A percentile compares a stretch with the other conserved stretches of the same genome.
These are phyloP conservation scores for Dactylis glomerata DNA, from an alignment of 176 grass and related monocot species.

Conservation along the genomic window DNA sequence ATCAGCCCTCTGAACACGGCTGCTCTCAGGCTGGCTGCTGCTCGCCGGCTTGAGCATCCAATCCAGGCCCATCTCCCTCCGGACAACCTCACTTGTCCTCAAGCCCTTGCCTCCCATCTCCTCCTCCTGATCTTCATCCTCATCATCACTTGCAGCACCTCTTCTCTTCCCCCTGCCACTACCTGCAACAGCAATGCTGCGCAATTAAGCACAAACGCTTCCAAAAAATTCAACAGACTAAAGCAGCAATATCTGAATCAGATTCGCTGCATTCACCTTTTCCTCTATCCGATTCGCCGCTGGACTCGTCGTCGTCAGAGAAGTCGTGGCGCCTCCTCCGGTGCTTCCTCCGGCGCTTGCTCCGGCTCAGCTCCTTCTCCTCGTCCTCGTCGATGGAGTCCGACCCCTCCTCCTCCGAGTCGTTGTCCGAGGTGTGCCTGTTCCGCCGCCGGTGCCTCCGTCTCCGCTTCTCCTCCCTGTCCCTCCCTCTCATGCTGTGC, in stretches of 20 bases:
- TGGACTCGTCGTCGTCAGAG: slow-evolving; percentile 37
- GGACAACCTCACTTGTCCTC: slow-evolving; percentile 49
- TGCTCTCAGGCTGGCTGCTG: slow-evolving; percentile 34
- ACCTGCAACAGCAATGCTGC: slow-evolving; percentile 7
- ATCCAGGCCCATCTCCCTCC: slow-evolving; percentile 90
- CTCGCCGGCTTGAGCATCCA: slow-evolving; percentile 89
- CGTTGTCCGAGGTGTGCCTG: slow-evolving; percentile 30
- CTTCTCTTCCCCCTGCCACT: slow-evolving; percentile 25
- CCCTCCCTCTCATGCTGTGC: slow-evolving; percentile 23
- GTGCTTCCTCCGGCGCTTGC: slow-evolving; percentile 49
- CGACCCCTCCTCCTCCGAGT: neutral
- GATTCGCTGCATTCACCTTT: slow-evolving; percentile 29
- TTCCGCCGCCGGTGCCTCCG: slow-evolving; percentile 12
- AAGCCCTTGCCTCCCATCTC: slow-evolving; percentile 16
- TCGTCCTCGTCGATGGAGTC: slow-evolving; percentile 40
- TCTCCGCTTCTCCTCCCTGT: slow-evolving; percentile 35
- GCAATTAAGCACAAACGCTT: neutral
- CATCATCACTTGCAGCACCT: neutral
- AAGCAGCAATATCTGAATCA: neutral
- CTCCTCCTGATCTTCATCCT: slow-evolving; percentile 31
- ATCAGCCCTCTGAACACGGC: neutral
- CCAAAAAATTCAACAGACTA: neutral
- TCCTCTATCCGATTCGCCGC: slow-evolving; percentile 26
- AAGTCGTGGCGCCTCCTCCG: neutral
- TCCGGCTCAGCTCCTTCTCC: slow-evolving; percentile 27